Conservation (phyloP, 2,329 filamentous ascomycete species). For the Fusarium gaditjirri region DNA sequence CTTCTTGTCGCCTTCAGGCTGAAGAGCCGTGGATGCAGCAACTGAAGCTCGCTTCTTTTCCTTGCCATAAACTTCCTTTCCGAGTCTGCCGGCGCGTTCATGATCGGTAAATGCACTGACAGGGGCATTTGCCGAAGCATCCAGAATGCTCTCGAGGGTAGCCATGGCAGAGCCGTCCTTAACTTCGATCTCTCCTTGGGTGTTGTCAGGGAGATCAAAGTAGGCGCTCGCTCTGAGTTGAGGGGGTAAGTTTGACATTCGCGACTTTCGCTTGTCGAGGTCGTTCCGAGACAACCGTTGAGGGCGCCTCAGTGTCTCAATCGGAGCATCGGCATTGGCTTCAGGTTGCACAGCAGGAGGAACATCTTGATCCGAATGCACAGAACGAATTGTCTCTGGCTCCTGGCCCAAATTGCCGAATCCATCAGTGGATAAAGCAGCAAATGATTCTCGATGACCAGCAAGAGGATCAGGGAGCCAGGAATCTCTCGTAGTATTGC, state of each 20-base stretch:
- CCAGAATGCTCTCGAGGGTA: constrained; percentile 90
- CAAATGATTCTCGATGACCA: constrained; percentile 51
- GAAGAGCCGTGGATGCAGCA: constrained; percentile 43
- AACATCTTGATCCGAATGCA: constrained; percentile 29
- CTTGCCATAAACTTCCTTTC: constrained; percentile 77
- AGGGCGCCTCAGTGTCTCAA: constrained; percentile 47
- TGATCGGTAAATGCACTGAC: constrained; percentile 94
- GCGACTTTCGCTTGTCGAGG: constrained; percentile 49
- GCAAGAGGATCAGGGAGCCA: constrained; percentile 62
- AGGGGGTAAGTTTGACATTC: constrained; percentile 69
- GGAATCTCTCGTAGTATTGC: constrained; percentile 42
- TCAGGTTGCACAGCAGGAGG: constrained; percentile 27
- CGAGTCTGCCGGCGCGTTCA: constrained; percentile 79
- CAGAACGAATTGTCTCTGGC: constrained; percentile 28
- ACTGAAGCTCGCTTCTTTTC: constrained; percentile 61
- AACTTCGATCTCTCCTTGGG: constrained; percentile 62
- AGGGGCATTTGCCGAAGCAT: constrained; percentile 87
- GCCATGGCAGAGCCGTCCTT: constrained; percentile 86
- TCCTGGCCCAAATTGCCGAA: constrained; percentile 34
- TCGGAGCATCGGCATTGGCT: constrained; percentile 23
- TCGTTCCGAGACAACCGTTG: constrained; percentile 49
- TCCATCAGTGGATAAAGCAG: constrained; percentile 46
- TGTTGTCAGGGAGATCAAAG: constrained; percentile 76
- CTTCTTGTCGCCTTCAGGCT: constrained; percentile 36
- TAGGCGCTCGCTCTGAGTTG: constrained; percentile 91